Base-by-base conservation (phyloP, 352 stramenopile species). In the Pythium aristosporum region DNA sequence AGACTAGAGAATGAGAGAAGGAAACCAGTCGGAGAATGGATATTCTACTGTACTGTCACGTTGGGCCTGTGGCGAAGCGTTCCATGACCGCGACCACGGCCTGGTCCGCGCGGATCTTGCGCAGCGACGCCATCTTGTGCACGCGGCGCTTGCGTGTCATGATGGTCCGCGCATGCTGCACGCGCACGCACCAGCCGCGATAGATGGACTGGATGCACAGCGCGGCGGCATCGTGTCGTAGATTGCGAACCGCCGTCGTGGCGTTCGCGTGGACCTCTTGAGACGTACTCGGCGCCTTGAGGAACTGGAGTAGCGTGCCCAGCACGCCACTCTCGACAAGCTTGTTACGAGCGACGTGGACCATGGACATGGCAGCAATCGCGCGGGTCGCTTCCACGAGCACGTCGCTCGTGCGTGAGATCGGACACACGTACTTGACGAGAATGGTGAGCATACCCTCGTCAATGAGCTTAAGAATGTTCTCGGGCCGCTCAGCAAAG, bases 181-280 rank as follows among this genome's bases (percentile, higher is more conserved):
- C 62, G 15, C 80, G 76, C 15, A 89, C 77, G 50, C 73, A 75
- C 80, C 80, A 89, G 36, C 80, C 80, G 15, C 80, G 74, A 50
- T 87, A 89, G 55, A 91, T 80, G 10, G 75, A 69, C 67, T 92
- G 83, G 52, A 92, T 92, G 25, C 76, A 80, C 47, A 92, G 66
- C 7, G 83, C 83, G 1, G 83, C 83, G 1, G 81, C 82, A 58
- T 92, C 83, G 43, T 92, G 83, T 5, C 77, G 72, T n/a, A 92
- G 56, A 53, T 89, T 87, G 3, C 74, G 70, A 36, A 92, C 80
- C 16, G 81, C 76, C 2, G 71, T 67, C 7, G 75, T 65, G 5
- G 83, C 81, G 18, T 80, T 76, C 1, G 61, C 61, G 5, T 73
- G 69, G 13, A 89, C 76, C 20, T 79, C 66, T 0, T 60, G 42